These are phyloP conservation scores for Phtheirospermum japonicum DNA, from an alignment of 257 asterid genomes.

Conservation along the genomic window DNA sequence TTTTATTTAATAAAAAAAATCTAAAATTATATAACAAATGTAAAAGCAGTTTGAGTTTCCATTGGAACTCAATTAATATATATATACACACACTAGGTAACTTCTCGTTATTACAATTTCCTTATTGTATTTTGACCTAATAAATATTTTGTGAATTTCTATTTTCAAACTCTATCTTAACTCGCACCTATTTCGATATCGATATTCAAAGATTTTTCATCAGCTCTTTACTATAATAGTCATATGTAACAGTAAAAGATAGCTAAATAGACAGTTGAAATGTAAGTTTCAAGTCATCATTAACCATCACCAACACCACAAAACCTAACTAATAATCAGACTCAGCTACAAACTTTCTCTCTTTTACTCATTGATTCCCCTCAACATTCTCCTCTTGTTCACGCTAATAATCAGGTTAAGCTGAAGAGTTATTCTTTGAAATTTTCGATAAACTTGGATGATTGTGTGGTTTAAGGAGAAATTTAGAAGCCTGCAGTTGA, in stretches of 20 bases:
- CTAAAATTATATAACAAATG: too few relatives aligned
- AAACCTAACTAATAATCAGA: background rate
- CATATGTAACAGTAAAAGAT: background rate
- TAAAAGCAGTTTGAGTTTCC: too few relatives aligned
- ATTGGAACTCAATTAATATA: too few relatives aligned
- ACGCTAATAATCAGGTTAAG: background rate
- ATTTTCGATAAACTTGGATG: background rate
- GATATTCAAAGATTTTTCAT: too few relatives aligned
- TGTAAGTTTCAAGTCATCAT: background rate
- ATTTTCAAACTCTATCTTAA: too few relatives aligned
- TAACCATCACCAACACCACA: background rate
- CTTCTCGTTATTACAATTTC: too few relatives aligned
- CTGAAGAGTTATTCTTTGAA: background rate
- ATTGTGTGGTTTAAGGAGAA: background rate
- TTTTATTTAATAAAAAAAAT: too few relatives aligned
- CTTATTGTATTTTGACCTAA: too few relatives aligned
- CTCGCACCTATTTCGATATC: too few relatives aligned
- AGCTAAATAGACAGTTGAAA: background rate
- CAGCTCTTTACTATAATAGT: too few relatives aligned
- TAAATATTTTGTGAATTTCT: too few relatives aligned
- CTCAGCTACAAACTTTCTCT: background rate
- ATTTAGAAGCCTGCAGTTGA: background rate
- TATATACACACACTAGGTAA: too few relatives aligned
- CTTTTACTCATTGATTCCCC: background rate
- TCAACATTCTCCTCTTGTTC: background rate